Evolutionary conservation across 2,329 filamentous ascomycete genomes (phyloP).

Genomic region (Aaosphaeria arxii): DNA sequence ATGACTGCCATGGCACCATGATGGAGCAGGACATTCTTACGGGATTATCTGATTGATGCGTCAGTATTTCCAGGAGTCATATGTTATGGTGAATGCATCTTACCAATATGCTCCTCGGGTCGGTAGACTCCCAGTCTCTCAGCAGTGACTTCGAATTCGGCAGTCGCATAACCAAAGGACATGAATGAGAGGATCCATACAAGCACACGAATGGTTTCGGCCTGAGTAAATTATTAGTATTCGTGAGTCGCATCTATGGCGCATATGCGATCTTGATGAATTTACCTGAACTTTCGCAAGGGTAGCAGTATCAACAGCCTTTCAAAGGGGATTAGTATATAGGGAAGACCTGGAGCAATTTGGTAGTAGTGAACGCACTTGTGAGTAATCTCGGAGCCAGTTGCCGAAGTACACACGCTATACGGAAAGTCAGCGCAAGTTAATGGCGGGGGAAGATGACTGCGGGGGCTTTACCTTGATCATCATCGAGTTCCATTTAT

Average conservation of each 20-base stretch:
- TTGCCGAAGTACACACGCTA: conserved; percentile 45
- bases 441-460: not conserved
- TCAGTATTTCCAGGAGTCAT: not conserved
- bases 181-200: conserved; percentile 56
- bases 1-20: too few species aligned
- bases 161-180: conserved; percentile 56
- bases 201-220: conserved; percentile 53
- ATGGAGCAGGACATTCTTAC: not conserved
- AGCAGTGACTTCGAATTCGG: conserved; percentile 55
- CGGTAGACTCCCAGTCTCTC: conserved; percentile 49
- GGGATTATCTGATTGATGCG: conserved; percentile 23
- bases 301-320: conserved; percentile 56
- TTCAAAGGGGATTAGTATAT: not conserved
- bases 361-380: conserved; percentile 41
- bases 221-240: conserved; percentile 28
- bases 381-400: conserved; percentile 52
- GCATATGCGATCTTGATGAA: not conserved
- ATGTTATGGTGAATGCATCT: conserved; percentile 10
- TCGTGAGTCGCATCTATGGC: conserved; percentile 1
- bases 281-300: conserved; percentile 48
- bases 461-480: conserved; percentile 34
- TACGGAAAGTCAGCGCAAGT: conserved; percentile 12
- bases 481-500: conserved; percentile 46
- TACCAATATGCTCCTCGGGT: conserved; percentile 56
- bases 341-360: not conserved